Evolutionary conservation across 1,284 basidiomycete species (phyloP), one percentile per base, ranked within the genome.

Genomic region (Sparassis latifolia): DNA sequence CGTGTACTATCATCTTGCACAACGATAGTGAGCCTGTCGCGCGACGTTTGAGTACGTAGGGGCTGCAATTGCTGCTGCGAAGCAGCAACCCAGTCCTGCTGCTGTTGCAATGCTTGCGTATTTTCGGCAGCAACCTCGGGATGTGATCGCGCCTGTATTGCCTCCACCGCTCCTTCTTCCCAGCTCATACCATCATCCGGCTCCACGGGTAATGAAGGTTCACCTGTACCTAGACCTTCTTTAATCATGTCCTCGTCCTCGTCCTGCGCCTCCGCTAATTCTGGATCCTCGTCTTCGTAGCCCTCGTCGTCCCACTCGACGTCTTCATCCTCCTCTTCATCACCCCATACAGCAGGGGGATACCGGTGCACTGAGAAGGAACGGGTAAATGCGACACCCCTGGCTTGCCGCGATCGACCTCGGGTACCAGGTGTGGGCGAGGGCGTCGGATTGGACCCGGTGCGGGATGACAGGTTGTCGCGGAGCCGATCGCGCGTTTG

Each of bases 291-390:
- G 43, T 82, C 81, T 55, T 81, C 77, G 50, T 86, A 86, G 7
- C 74, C 77, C n/a, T 83, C 86, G 33, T 84, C 81, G 42, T 87
- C 84, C 79, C 84, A 89, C 51, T 89, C 85, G 0, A 74, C 66
- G 32, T 88, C 84, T 30, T 84, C 82, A 1, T 85, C 82, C 31
- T 89, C 86, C 47, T 92, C 89, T 0, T 86, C 86, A 33, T 88
- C 86, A 48, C 80, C 78, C 90, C 89, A 92, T 2, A 90, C 82
- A 0, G 86, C 83, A 2, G 87, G 88, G 0, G 85, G 83, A 59
- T 89, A 91, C 20, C 85, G 77, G 61, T 83, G 80, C 0, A 89
- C 79, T 31, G 70, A 75, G 37, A 81, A 75, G 1, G 75, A 65
- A 4, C 78, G 71, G 1, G 73, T 82, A 67, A 90, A 89, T 50